Conservation (phyloP, 257 asterid species). For the Nicotiana paniculata region DNA sequence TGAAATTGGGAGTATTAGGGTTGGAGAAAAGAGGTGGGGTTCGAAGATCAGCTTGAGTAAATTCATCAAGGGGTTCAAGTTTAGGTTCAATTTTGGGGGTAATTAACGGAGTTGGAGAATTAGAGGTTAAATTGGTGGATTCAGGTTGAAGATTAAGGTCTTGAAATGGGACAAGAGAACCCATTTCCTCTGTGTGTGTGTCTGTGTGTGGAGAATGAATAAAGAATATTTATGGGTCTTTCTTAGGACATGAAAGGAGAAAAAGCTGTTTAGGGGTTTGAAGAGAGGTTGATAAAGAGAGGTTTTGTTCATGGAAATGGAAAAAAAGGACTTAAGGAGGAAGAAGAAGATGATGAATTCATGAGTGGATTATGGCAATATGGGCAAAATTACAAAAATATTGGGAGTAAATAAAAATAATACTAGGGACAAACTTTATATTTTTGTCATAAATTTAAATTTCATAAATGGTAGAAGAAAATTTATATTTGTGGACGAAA, state of each 20-base stretch:
- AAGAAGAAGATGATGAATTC: neutral
- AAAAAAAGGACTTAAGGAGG: neutral
- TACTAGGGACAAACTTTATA: neutral
- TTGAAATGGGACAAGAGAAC: conserved; percentile 26
- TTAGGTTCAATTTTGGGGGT: conserved; percentile 46
- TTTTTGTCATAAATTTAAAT: neutral
- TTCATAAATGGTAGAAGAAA: neutral
- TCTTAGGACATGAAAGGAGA: neutral
- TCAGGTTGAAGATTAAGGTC: conserved; percentile 39
- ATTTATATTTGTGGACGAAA: neutral
- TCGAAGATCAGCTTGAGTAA: conserved; percentile 7
- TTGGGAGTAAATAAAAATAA: neutral
- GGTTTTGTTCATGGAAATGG: neutral
- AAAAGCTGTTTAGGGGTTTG: neutral
- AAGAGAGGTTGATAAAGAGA: neutral
- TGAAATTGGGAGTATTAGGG: neutral
- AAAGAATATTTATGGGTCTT: neutral
- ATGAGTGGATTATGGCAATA: neutral
- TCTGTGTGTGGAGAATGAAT: neutral
- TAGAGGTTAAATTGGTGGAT: conserved; percentile 7
- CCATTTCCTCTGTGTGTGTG: conserved; percentile 3
- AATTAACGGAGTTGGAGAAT: conserved; percentile 1
- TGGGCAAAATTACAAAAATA: neutral
- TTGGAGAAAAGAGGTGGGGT: conserved; percentile 4
- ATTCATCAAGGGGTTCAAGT: conserved; percentile 51